Percentiles rank a stretch among this genome's conserved stretches.
Evolutionary conservation across 495 filamentous ascomycete genomes (phyloP).

Genomic region (Ascobolus immersus): DNA sequence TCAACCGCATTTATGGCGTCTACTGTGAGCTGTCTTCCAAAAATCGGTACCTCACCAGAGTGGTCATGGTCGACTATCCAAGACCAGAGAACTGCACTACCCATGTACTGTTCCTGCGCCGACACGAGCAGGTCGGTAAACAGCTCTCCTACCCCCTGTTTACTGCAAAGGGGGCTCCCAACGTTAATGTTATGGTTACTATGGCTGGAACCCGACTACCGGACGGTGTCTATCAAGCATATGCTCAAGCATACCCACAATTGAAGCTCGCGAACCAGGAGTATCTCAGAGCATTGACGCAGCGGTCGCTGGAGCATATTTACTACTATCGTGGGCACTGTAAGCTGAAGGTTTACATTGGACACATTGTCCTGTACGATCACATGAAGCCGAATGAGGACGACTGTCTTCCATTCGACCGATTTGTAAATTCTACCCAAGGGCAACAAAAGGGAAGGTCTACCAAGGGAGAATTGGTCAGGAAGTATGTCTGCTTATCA

Average conservation of each 20-base stretch:
- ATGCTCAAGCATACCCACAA: constrained; percentile 3
- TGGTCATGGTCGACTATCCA: constrained; percentile 9
- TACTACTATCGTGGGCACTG: constrained; percentile 11
- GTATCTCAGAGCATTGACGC: constrained; percentile 6
- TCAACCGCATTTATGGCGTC: constrained; percentile 10
- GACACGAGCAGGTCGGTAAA: constrained; percentile 7
- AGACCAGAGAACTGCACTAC: background rate
- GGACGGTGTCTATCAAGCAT: constrained; percentile 4
- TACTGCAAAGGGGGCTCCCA: constrained; percentile 7
- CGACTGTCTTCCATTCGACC: constrained; percentile 5
- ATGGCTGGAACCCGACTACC: constrained; percentile 8
- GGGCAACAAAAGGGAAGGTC: constrained; percentile 4
- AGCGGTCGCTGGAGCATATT: constrained; percentile 10
- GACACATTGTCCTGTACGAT: constrained; percentile 10
- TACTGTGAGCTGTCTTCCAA: constrained; percentile 12
- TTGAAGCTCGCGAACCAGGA: constrained; percentile 8
- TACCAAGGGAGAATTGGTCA: constrained; percentile 10
- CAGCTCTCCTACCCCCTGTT: too few species aligned
- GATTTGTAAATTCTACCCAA: constrained; percentile 1
- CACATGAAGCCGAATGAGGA: constrained; percentile 5
- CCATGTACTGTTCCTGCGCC: background rate
- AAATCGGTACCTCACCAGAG: constrained; percentile 8
- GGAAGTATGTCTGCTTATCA: constrained; percentile 2
- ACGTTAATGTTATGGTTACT: constrained; percentile 3
- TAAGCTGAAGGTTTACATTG: constrained; percentile 13